phyloP scores from a whole-genome alignment of 768 basidiomycete species.

The Dictyophora rubrovolvata region DNA sequence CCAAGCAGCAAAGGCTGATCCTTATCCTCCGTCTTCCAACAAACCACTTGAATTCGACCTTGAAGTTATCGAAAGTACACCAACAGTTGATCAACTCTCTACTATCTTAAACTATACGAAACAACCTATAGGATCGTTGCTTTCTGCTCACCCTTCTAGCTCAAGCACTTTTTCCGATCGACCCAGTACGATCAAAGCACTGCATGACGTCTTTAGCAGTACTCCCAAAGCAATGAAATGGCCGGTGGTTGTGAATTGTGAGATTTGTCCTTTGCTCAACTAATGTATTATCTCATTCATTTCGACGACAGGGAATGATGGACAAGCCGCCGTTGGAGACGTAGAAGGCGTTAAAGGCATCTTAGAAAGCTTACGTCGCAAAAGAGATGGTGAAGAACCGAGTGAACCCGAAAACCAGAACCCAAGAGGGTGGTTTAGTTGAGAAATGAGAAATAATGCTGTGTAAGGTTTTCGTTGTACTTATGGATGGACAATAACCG shows the following conservation, averaged over 20 bases:
- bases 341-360: constrained; percentile 60
- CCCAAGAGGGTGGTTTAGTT: constrained; percentile 50
- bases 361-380: constrained; percentile 53
- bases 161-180: constrained; percentile 23
- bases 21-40: constrained; percentile 45
- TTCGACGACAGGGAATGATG: constrained; percentile 31
- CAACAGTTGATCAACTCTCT: constrained; percentile 57
- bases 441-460: not conserved
- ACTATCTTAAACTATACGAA: constrained; percentile 55
- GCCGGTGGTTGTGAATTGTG: constrained; percentile 73
- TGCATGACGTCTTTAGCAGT: constrained; percentile 40
- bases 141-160: constrained; percentile 52
- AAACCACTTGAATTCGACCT: constrained; percentile 59
- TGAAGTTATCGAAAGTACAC: constrained; percentile 57
- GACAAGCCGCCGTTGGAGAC: constrained; percentile 55
- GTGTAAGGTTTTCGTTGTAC: too few species aligned
- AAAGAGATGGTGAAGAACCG: constrained; percentile 48
- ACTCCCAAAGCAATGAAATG: constrained; percentile 59
- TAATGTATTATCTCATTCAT: not conserved
- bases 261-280: not conserved
- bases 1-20: constrained; percentile 42
- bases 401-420: constrained; percentile 25
- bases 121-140: constrained; percentile 30
- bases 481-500: too few species aligned
- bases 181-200: constrained; percentile 32